Evolutionary conservation across 2,329 filamentous ascomycete species (phyloP).

Genomic region (Reticulascus tulasneorum): DNA sequence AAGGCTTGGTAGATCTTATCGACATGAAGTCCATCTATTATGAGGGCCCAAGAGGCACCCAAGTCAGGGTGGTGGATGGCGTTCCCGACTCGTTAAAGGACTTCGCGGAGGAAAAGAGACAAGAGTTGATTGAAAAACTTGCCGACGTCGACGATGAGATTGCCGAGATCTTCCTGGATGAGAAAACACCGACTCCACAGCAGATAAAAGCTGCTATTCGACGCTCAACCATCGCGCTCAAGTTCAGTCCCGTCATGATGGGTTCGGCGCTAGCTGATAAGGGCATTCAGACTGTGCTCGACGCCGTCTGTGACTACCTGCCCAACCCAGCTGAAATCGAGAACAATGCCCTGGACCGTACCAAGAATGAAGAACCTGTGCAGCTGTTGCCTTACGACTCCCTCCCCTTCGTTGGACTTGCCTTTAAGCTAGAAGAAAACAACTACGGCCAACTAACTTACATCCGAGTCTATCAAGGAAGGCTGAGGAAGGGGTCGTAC

Average conservation of each 20-base stretch:
- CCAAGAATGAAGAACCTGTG: constrained; percentile 72
- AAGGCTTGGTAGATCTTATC: constrained; percentile 89
- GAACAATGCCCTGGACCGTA: constrained; percentile 83
- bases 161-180: constrained; percentile 89
- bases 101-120: constrained; percentile 77
- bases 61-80: constrained; percentile 70
- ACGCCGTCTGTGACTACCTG: constrained; percentile 92
- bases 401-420: constrained; percentile 88
- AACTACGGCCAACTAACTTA: constrained; percentile 98
- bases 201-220: constrained; percentile 94
- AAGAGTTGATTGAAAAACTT: constrained; percentile 85
- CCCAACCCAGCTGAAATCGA: constrained; percentile 87
- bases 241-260: constrained; percentile 95
- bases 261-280: constrained; percentile 94
- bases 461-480: constrained; percentile 95
- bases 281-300: constrained; percentile 92
- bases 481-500: constrained; percentile 80
- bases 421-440: constrained; percentile 98
- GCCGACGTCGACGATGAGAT: constrained; percentile 98
- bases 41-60: constrained; percentile 76
- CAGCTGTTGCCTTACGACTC: constrained; percentile 91
- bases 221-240: constrained; percentile 78
- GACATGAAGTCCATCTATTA: constrained; percentile 93
- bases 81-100: constrained; percentile 75
- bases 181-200: constrained; percentile 69